Percentiles rank a stretch among this genome's conserved stretches.
Evolutionary conservation across 2,329 filamentous ascomycete genomes (phyloP).

Genomic region (Oidium heveae): DNA sequence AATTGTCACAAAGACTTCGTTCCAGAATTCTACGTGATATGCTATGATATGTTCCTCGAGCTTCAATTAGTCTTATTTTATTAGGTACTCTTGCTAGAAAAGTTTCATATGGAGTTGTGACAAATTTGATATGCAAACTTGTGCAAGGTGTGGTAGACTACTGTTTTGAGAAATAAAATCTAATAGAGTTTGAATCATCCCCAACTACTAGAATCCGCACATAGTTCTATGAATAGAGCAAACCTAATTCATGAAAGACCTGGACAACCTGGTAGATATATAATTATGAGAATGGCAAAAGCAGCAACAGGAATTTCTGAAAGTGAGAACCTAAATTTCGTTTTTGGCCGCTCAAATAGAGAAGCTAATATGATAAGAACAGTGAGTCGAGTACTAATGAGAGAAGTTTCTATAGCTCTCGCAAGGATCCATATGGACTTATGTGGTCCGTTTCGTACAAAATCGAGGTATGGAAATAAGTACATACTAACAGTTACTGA

Average conservation of each 20-base stretch:
- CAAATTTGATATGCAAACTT: not conserved
- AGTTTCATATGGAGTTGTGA: not conserved
- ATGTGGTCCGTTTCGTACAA: not conserved
- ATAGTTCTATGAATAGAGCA: not conserved
- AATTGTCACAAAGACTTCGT: not conserved
- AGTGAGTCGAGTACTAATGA: too few relatives aligned
- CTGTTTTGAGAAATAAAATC: not conserved
- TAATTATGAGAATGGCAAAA: not conserved
- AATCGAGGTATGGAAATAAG: not conserved
- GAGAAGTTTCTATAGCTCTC: not conserved
- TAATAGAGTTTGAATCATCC: not conserved
- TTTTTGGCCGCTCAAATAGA: too few relatives aligned
- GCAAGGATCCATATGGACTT: not conserved
- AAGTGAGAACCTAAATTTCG: not conserved
- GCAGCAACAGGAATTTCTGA: not conserved
- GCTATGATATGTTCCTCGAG: not conserved
- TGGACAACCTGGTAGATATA: not conserved
- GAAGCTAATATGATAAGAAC: too few relatives aligned
- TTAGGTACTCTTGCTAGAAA: not conserved
- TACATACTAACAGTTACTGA: not conserved
- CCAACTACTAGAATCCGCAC: not conserved
- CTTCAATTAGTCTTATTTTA: not conserved
- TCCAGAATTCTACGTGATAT: not conserved
- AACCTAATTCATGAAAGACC: not conserved
- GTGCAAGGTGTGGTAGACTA: not conserved